phyloP scores from a whole-genome alignment of 257 asterid species.

The Penstemon barbatus region DNA sequence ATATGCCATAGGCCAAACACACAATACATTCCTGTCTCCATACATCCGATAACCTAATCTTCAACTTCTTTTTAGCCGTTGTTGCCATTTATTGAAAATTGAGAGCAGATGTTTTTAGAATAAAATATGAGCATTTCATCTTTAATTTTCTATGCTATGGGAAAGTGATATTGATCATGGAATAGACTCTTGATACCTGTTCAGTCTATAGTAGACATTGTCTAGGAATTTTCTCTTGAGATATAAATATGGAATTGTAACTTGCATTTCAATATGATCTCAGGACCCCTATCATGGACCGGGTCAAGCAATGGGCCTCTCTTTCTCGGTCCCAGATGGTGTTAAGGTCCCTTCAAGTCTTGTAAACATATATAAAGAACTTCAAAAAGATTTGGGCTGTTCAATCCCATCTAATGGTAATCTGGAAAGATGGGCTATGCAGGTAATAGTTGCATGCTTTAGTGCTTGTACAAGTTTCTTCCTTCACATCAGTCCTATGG shows the following conservation, averaged over 20 bases:
- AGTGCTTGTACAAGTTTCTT: slow-evolving; percentile 18
- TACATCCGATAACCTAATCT: too few species aligned
- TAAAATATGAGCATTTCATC: too few species aligned
- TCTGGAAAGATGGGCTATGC: slow-evolving; percentile 91
- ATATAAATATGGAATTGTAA: not conserved
- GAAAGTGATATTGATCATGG: not conserved
- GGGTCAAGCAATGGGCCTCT: slow-evolving; percentile 99
- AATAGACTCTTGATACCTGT: not conserved
- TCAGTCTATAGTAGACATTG: not conserved
- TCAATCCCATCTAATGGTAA: slow-evolving; percentile 79
- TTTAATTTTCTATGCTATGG: not conserved
- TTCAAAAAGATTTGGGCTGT: slow-evolving; percentile 79
- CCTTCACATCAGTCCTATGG: slow-evolving; percentile 14
- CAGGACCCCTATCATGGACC: slow-evolving; percentile 99
- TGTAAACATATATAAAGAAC: slow-evolving; percentile 84
- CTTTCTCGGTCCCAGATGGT: slow-evolving; percentile 89
- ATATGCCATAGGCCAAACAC: not conserved
- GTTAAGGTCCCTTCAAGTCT: slow-evolving; percentile 91
- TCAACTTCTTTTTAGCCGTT: not conserved
- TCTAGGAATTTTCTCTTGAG: slow-evolving; percentile 3
- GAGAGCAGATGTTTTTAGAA: too few species aligned
- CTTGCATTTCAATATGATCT: not conserved
- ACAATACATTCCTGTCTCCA: too few species aligned
- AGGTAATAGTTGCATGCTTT: slow-evolving; percentile 47
- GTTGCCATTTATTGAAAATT: not conserved